Evolutionary conservation across 129 eudicot genomes (phyloP).

Genomic region (Escallonia herrerae): DNA sequence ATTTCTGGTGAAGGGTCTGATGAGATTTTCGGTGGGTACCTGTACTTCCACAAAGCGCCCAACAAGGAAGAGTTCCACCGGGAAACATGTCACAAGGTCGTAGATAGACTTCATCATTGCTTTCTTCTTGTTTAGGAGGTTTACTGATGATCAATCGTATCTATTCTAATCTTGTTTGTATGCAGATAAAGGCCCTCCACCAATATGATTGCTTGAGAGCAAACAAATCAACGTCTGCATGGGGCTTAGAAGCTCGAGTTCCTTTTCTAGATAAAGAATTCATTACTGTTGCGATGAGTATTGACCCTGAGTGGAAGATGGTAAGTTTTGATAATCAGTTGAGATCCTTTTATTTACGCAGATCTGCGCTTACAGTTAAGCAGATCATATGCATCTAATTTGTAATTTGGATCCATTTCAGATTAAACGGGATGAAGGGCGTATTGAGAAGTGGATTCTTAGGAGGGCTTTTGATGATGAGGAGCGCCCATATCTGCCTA

Average conservation of each 20-base stretch:
- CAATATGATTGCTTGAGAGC: conserved; percentile 79
- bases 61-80: conserved; percentile 62
- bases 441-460: conserved; percentile 50
- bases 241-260: conserved; percentile 82
- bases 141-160: not conserved
- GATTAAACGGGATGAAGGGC: conserved; percentile 30
- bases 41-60: conserved; percentile 93
- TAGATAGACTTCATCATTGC: not conserved
- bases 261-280: conserved; percentile 74
- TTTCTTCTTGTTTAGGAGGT: conserved; percentile 2
- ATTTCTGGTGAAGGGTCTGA: conserved; percentile 96
- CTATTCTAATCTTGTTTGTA: not conserved
- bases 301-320: conserved; percentile 90
- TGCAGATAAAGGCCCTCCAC: conserved; percentile 30
- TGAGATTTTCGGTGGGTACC: conserved; percentile 88
- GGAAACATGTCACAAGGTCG: conserved; percentile 42
- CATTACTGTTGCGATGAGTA: conserved; percentile 70
- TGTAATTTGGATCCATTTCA: conserved; percentile 4
- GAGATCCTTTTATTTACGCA: not conserved
- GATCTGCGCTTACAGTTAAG: not conserved
- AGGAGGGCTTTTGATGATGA: conserved; percentile 47
- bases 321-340: conserved; percentile 20
- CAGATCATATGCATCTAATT: conserved; percentile 9
- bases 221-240: conserved; percentile 70
- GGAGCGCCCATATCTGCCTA: conserved; percentile 63